A percentile compares a stretch with the other conserved stretches of the same genome.
phyloP scores from a whole-genome alignment of 2,329 filamentous ascomycete genomes.

The Xylariaceae sp. region DNA sequence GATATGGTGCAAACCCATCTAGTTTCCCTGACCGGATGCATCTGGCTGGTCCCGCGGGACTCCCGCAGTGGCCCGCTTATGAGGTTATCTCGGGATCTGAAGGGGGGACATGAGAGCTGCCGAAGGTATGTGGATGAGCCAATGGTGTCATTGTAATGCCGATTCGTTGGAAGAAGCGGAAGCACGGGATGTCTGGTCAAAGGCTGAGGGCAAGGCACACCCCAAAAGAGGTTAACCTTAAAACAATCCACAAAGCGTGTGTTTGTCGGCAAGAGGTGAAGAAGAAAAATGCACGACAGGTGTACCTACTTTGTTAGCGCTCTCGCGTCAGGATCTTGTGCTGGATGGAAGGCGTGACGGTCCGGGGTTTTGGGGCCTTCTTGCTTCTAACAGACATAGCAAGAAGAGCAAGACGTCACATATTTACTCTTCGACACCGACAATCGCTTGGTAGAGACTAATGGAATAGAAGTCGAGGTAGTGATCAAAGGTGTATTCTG shows the following conservation, averaged over 20 bases:
- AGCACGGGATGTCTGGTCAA: slow-evolving; percentile 9
- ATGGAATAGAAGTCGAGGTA: slow-evolving; percentile 7
- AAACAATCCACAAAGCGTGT: background rate
- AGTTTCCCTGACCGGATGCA: slow-evolving; percentile 33
- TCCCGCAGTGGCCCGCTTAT: slow-evolving; percentile 34
- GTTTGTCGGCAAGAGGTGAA: slow-evolving; percentile 1
- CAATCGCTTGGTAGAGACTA: slow-evolving; percentile 3
- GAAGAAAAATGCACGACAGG: no score
- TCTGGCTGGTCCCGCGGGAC: slow-evolving; percentile 36
- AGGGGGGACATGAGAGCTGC: slow-evolving; percentile 26
- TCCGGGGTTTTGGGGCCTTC: no score
- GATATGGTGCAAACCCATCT: slow-evolving; percentile 31
- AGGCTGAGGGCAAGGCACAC: slow-evolving; percentile 6
- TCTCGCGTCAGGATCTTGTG: no score
- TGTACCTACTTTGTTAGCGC: no score
- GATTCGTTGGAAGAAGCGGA: slow-evolving; percentile 12
- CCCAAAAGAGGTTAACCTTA: slow-evolving; percentile 1
- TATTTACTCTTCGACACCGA: no score
- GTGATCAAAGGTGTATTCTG: slow-evolving; percentile 4
- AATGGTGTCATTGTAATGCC: slow-evolving; percentile 12
- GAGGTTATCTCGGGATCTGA: slow-evolving; percentile 30
- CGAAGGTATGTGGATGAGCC: slow-evolving; percentile 20
- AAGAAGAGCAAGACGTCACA: no score
- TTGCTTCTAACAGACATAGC: no score
- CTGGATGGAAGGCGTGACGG: no score